A percentile compares a stretch with the other conserved stretches of the same genome.
phyloP scores from a whole-genome alignment of 306 rosid species.

The Arachis hypogaea region DNA sequence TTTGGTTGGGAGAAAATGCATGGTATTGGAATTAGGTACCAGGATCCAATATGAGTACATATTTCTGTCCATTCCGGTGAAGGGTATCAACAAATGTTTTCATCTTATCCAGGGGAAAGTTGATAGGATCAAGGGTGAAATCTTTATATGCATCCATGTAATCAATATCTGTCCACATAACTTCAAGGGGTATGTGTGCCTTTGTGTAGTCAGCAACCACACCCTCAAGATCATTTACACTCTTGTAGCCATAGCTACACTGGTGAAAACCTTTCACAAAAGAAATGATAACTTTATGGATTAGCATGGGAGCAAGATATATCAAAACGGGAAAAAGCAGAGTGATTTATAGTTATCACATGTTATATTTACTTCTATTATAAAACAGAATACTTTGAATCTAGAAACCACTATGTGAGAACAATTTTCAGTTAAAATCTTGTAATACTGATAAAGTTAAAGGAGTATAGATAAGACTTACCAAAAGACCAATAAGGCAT shows the following conservation, averaged over 20 bases:
- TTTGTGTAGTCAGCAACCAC: constrained; percentile 79
- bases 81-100: constrained; percentile 55
- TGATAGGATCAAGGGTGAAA: constrained; percentile 84
- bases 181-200: constrained; percentile 84
- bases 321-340: no score
- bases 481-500: constrained; percentile 96
- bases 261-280: constrained; percentile 78
- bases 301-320: constrained; percentile 4
- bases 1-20: not conserved
- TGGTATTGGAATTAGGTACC: constrained; percentile 50
- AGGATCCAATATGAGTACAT: constrained; percentile 82
- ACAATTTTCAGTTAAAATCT: no score
- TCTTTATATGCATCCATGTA: constrained; percentile 91
- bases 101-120: constrained; percentile 77
- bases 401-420: no score
- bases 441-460: no score
- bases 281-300: not conserved
- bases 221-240: constrained; percentile 60
- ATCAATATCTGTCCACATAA: constrained; percentile 93
- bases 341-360: no score
- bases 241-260: constrained; percentile 81
- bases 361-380: no score
- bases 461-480: constrained; percentile 37
- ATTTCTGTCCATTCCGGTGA: constrained; percentile 81
- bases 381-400: no score